These are phyloP conservation scores for Penicillium freii DNA, from an alignment of 2,329 filamentous ascomycete species.

Conservation along the genomic window DNA sequence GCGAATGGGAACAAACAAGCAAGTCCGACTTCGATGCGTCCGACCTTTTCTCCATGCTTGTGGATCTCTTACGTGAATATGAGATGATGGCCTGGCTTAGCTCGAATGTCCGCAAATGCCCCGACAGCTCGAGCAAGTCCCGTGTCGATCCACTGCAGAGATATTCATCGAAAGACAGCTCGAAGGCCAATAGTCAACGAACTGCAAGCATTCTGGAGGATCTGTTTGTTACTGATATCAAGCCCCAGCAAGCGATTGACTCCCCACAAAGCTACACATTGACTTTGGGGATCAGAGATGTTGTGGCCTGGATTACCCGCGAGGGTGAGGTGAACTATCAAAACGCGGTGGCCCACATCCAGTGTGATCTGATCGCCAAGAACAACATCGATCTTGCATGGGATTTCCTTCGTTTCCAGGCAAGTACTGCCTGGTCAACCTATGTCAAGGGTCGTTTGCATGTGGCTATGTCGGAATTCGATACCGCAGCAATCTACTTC, in stretches of 20 bases:
- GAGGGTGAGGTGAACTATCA: slow-evolving; percentile 56
- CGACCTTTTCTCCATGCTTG: slow-evolving; percentile 61
- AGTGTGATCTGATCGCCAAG: slow-evolving; percentile 65
- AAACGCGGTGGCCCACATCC: slow-evolving; percentile 63
- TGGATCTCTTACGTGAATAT: slow-evolving; percentile 68
- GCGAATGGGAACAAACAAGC: slow-evolving; percentile 72
- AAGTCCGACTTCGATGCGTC: slow-evolving; percentile 64
- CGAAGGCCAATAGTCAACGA: slow-evolving; percentile 24
- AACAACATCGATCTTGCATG: slow-evolving; percentile 65
- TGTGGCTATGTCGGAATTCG: slow-evolving; percentile 70
- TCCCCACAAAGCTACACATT: slow-evolving; percentile 45
- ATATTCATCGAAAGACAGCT: slow-evolving; percentile 28
- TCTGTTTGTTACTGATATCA: slow-evolving; percentile 45
- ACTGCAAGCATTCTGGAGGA: slow-evolving; percentile 44
- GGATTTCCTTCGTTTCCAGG: slow-evolving; percentile 66
- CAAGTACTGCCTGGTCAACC: slow-evolving; percentile 57
- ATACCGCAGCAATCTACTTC: slow-evolving; percentile 72
- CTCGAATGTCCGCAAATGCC: slow-evolving; percentile 39
- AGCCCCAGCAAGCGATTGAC: slow-evolving; percentile 41
- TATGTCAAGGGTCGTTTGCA: slow-evolving; percentile 84
- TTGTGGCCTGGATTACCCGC: slow-evolving; percentile 49
- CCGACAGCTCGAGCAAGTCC: slow-evolving; percentile 24
- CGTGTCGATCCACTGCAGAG: slow-evolving; percentile 26
- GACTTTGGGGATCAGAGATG: slow-evolving; percentile 44
- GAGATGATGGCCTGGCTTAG: slow-evolving; percentile 68